Evolutionary conservation across 805 yeast genomes (phyloP).

Genomic region (Candida tibetensis): DNA sequence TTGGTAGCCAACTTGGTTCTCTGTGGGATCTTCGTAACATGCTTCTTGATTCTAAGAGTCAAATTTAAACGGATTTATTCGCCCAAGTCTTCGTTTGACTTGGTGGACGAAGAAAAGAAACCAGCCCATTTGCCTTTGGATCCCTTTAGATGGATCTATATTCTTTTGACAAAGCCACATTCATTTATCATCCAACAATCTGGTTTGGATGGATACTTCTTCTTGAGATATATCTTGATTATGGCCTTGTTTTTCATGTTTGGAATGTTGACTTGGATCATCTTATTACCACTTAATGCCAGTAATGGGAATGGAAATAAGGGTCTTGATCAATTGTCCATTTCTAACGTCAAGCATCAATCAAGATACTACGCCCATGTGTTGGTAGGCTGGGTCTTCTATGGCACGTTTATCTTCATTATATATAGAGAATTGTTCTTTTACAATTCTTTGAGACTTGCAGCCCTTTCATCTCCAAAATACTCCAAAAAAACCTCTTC

Average conservation of each 20-base stretch:
- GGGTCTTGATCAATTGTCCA: conserved; percentile 77
- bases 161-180: conserved; percentile 64
- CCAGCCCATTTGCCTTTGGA: conserved; percentile 77
- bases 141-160: conserved; percentile 65
- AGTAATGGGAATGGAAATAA: conserved; percentile 55
- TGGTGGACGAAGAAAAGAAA: conserved; percentile 55
- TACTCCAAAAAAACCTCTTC: conserved; percentile 73
- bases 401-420: conserved; percentile 64
- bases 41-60: conserved; percentile 66
- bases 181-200: conserved; percentile 78
- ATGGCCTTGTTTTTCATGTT: conserved; percentile 46
- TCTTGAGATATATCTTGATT: conserved; percentile 69
- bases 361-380: conserved; percentile 84
- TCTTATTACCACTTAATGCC: conserved; percentile 83
- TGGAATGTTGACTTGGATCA: conserved; percentile 55
- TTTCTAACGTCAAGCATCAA: conserved; percentile 62
- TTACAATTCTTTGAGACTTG: conserved; percentile 73
- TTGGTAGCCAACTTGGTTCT: conserved; percentile 65
- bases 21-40: conserved; percentile 56
- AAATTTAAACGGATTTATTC: conserved; percentile 73
- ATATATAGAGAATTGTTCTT: conserved; percentile 80
- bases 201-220: conserved; percentile 93
- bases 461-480: conserved; percentile 75
- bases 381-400: conserved; percentile 74
- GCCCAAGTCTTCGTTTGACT: conserved; percentile 68